Conservation (phyloP, 345 rosid genomes). For the Durio zibethinus region DNA sequence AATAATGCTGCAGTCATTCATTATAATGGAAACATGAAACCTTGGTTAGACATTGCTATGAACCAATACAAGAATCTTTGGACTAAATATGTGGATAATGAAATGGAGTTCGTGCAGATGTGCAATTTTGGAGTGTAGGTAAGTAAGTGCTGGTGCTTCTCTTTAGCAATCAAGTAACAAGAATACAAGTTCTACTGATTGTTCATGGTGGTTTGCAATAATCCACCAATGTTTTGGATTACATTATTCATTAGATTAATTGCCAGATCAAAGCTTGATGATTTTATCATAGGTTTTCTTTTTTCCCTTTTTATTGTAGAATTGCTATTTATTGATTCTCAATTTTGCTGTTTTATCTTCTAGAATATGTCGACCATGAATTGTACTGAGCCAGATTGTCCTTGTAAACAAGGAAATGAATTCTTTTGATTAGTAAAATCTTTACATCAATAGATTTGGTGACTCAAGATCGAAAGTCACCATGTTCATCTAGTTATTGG, state of each 20-base stretch:
- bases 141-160: slow-evolving; percentile 18
- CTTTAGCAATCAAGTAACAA: slow-evolving; percentile 23
- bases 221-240: slow-evolving; percentile 23
- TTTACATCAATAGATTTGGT: not conserved
- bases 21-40: slow-evolving; percentile 95
- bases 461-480: not conserved
- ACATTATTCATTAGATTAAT: slow-evolving; percentile 20
- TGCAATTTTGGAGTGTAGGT: slow-evolving; percentile 83
- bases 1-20: slow-evolving; percentile 85
- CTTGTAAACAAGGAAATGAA: slow-evolving; percentile 16
- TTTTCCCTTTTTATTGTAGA: not conserved
- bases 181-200: slow-evolving; percentile 24
- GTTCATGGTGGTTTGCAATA: slow-evolving; percentile 28
- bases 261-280: slow-evolving; percentile 22
- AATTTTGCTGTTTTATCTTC: slow-evolving; percentile 6
- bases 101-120: slow-evolving; percentile 70
- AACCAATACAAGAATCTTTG: slow-evolving; percentile 85
- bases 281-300: not conserved
- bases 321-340: slow-evolving; percentile 1
- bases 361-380: slow-evolving; percentile 10
- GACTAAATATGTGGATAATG: slow-evolving; percentile 83
- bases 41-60: slow-evolving; percentile 94
- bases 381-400: slow-evolving; percentile 29
- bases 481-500: not conserved
- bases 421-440: slow-evolving; percentile 19